phyloP scores from a whole-genome alignment of 2,329 filamentous ascomycete genomes.

The Fusarium gaditjirri region DNA sequence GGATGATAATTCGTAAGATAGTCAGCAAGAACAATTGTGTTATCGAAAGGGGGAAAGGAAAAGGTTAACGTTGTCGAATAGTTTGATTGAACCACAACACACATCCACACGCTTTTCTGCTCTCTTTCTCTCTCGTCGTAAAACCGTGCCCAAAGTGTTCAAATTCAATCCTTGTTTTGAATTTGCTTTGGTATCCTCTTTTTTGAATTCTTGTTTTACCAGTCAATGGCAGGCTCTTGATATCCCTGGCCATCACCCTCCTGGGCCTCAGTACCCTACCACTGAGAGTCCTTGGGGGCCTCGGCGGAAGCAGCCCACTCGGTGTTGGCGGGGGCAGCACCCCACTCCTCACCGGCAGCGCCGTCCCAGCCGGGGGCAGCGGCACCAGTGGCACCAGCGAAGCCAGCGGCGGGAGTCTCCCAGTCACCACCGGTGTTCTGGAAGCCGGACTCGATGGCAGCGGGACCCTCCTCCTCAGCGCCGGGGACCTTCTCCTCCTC shows the following conservation, averaged over 20 bases:
- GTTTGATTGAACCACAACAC: slow-evolving; percentile 40
- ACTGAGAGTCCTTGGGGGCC: slow-evolving; percentile 66
- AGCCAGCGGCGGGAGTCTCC: slow-evolving; percentile 81
- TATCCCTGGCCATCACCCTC: slow-evolving; percentile 9
- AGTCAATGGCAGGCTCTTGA: slow-evolving; percentile 1
- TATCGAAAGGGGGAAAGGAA: slow-evolving; percentile 15
- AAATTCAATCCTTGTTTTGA: slow-evolving; percentile 23
- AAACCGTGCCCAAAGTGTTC: slow-evolving; percentile 21
- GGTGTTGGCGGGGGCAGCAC: slow-evolving; percentile 69
- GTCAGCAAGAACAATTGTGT: slow-evolving; percentile 39
- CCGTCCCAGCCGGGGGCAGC: slow-evolving; percentile 63
- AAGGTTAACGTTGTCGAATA: slow-evolving; percentile 40
- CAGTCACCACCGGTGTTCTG: slow-evolving; percentile 77
- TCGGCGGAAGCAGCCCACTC: slow-evolving; percentile 75
- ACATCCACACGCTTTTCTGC: slow-evolving; percentile 35
- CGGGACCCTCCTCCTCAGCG: slow-evolving; percentile 84
- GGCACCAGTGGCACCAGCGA: slow-evolving; percentile 67
- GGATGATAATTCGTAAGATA: slow-evolving; percentile 32
- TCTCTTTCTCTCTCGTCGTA: slow-evolving; percentile 23
- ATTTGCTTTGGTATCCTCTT: slow-evolving; percentile 31
- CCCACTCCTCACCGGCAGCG: slow-evolving; percentile 71
- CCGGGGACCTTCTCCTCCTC: slow-evolving; percentile 91
- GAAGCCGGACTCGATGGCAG: slow-evolving; percentile 83
- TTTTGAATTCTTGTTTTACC: slow-evolving; percentile 35
- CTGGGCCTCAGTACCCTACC: slow-evolving; percentile 54